A percentile compares a stretch with the other conserved stretches of the same genome.
phyloP scores from a whole-genome alignment of 768 basidiomycete species.

The Tubosaeta sp. region DNA sequence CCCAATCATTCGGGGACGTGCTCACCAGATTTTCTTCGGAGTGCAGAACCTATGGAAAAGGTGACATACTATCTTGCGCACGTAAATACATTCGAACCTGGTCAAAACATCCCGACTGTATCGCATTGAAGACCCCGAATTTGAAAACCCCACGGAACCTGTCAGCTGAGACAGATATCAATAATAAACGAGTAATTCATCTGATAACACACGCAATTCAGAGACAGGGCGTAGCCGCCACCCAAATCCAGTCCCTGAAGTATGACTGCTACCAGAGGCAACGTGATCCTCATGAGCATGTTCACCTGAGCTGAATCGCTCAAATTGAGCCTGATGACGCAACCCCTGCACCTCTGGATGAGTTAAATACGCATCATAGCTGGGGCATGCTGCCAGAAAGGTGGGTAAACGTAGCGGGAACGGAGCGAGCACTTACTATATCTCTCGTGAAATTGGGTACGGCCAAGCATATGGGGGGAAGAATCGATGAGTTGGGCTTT shows the following conservation, averaged over 20 bases:
- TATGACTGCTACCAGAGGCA: not conserved
- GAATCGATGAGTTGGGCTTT: not conserved
- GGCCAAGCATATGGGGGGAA: not conserved
- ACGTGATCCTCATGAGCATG: not conserved
- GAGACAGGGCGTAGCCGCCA: conserved; percentile 66
- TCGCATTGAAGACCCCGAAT: conserved; percentile 86
- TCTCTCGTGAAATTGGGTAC: not conserved
- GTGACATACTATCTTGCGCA: not conserved
- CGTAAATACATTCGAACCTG: conserved; percentile 39
- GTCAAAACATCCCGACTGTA: conserved; percentile 82
- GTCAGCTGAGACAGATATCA: conserved; percentile 52
- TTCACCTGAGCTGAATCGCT: not conserved
- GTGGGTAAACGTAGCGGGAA: not conserved
- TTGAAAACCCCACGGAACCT: conserved; percentile 78
- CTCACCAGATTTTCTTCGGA: conserved; percentile 62
- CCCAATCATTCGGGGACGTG: not conserved
- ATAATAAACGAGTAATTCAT: not conserved
- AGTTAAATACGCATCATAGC: not conserved
- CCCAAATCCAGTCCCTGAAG: conserved; percentile 39
- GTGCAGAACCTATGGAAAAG: conserved; percentile 45
- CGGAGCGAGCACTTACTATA: conserved; percentile 4
- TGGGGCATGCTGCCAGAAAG: conserved; percentile 3
- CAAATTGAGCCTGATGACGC: not conserved
- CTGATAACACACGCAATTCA: conserved; percentile 52
- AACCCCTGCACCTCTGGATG: not conserved